Evolutionary conservation across 2,329 filamentous ascomycete species (phyloP).

Genomic region (Aspergillus sp.): DNA sequence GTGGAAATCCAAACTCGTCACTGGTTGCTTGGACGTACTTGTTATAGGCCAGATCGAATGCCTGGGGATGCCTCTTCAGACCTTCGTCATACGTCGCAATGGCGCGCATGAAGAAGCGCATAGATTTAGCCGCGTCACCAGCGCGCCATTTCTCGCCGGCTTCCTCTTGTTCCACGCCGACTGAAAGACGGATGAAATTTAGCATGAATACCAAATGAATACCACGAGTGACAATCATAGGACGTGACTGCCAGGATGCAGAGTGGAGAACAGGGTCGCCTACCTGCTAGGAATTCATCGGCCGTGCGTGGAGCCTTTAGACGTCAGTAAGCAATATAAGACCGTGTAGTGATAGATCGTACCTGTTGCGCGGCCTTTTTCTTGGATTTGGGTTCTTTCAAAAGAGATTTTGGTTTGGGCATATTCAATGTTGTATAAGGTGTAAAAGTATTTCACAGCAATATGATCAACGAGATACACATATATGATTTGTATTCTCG

Average conservation of each 20-base stretch:
- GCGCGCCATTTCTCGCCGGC: constrained; percentile 72
- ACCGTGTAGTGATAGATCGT: not conserved
- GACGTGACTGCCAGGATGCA: not conserved
- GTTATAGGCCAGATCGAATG: constrained; percentile 72
- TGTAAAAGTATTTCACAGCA: not conserved
- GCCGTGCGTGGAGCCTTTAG: constrained; percentile 56
- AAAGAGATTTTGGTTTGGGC: constrained; percentile 39
- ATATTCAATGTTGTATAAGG: constrained; percentile 18
- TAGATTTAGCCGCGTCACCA: constrained; percentile 65
- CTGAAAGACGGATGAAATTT: constrained; percentile 25
- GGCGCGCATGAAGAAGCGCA: constrained; percentile 58
- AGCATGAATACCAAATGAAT: not conserved
- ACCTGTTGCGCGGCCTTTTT: constrained; percentile 44
- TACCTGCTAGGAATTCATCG: constrained; percentile 66
- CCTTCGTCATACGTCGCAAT: constrained; percentile 65
- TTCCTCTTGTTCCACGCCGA: constrained; percentile 67
- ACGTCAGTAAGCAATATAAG: not conserved
- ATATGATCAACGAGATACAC: not conserved
- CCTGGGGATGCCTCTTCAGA: constrained; percentile 57
- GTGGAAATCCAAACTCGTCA: not conserved
- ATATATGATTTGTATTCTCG: not conserved
- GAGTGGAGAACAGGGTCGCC: constrained; percentile 8
- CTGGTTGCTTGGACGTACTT: constrained; percentile 50
- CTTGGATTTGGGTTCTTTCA: constrained; percentile 38
- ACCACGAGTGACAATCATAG: not conserved